Base-by-base conservation (phyloP, 805 yeast species). In the Saccharomycopsis lassenensis region DNA sequence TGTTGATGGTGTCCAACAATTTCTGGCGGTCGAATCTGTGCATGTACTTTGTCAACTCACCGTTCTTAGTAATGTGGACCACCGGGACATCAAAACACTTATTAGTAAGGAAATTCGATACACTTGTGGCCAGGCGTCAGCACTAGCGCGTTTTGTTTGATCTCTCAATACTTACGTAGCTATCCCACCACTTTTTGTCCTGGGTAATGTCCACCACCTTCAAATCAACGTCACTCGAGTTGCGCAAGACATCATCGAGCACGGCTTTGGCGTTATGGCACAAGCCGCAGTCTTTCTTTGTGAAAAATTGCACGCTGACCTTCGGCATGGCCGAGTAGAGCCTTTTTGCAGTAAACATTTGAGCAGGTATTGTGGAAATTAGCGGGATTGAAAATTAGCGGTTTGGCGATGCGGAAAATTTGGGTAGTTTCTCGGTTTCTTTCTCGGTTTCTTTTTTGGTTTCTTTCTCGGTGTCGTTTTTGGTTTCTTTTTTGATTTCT, bases 11-110 rank as follows among this genome's bases (percentile, higher is more conserved):
- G 15, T 69, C 73, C 10, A 64, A 45, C 3, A 79, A 51, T 40
- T 74, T 75, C 4, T 67, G 69, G 30, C 66, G 64, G 37, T 74
- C 59, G 39, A 81, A 65, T 37, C 72, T 64, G 55, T 81, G 89
- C 79, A 80, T 78, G 50, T 75, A 72, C 48, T 73, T 75, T 4
- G 67, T 64, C 2, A 76, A 66, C 31, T 67, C 61, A 5, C 52
- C 54, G 1, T 51, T 58, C 40, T 74, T 60, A 46, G 75, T 77
- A 6, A 81, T 62, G 51, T 81, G 87, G 28, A 81, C 50, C 0
- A 81, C 93, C 0, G 93, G 93, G 4, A 81, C 78, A 50, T 81
- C 93, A 51, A 74, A 79, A 47, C 86, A 73, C 34, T 41, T 24
- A 30, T 10, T 14, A 8, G 10, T 29, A 10, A 24, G 11, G 17